Evolutionary conservation across 2,329 filamentous ascomycete species (phyloP), one percentile per base, ranked within the genome.

Genomic region (Aureobasidium mangrovei): DNA sequence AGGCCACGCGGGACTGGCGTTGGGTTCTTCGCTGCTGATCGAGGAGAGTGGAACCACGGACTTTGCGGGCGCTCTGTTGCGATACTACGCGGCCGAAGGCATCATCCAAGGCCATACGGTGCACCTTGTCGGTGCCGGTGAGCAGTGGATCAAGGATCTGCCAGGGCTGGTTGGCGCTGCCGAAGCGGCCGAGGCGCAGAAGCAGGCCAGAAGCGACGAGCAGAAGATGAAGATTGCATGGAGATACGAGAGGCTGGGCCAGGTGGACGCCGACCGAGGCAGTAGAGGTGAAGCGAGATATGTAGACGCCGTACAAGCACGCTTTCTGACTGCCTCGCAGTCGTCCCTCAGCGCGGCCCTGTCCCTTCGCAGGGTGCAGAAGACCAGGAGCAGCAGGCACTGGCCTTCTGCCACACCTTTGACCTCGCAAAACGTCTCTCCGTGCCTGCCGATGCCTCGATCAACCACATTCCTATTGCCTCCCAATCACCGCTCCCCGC

Each of bases 141-240:
- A 93, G 58, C 75, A 78, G 44, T 97, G 93, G 93, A 82, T 83
- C 36, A 77, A 86, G 59, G 89, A 91, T 61, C 74, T 98, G 26
- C 93, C 93, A 3, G 91, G 86, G 0, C 68, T 94, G 33, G 77
- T 78, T 44, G 70, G 76, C 59, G 70, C 75, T 48, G 68, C 74
- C 63, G 65, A 65, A 33, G 48, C 39, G 57, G 62, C 64, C 27
- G 64, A 70, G 31, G 72, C 75, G 33, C 69, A 57, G 24, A 66
- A 74, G 36, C 39, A 75, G 75, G 55, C 57, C 59, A 59, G 64
- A 65, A 56, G 56, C n/a, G 71, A 76, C 32, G 63, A 64, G 38
- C 86, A 91, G 59, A 91, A 85, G 70, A 97, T 98, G 93, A 97
- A 95, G 74, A 98, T 98, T 74, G 93, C 93, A 3, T 98, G 93